phyloP scores from a whole-genome alignment of 140 eudicot genomes.

The Ambrosia hybrid region DNA sequence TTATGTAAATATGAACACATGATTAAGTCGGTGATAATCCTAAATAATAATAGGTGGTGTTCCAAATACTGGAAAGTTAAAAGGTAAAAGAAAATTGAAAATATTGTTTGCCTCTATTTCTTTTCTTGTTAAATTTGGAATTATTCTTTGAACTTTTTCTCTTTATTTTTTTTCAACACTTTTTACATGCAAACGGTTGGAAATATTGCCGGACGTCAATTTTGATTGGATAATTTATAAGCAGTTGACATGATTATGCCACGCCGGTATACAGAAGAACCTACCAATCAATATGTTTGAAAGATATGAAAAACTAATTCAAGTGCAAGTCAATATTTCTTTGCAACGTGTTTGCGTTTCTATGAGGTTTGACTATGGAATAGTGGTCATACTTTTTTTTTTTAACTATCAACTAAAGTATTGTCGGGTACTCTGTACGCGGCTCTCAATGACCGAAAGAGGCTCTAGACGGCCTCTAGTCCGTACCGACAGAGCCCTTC shows the following conservation, averaged over 20 bases:
- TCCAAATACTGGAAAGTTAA: no score
- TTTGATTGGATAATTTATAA: background rate
- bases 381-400: background rate
- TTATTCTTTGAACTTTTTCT: background rate
- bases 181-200: background rate
- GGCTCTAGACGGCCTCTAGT: no score
- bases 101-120: no score
- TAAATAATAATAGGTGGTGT: no score
- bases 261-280: background rate
- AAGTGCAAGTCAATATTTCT: background rate
- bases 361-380: background rate
- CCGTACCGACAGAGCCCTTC: no score
- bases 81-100: no score
- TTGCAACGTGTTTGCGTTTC: background rate
- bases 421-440: no score
- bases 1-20: no score
- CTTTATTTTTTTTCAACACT: background rate
- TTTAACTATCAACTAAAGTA: no score
- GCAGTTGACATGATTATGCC: constrained; percentile 4
- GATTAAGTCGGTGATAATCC: no score
- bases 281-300: background rate
- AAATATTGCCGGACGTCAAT: background rate
- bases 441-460: no score
- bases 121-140: background rate
- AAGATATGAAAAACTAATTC: no score